Percentiles rank a stretch among this genome's conserved stretches.
Conservation (phyloP, 2,329 filamentous ascomycete species). For the Venturia asperata region DNA sequence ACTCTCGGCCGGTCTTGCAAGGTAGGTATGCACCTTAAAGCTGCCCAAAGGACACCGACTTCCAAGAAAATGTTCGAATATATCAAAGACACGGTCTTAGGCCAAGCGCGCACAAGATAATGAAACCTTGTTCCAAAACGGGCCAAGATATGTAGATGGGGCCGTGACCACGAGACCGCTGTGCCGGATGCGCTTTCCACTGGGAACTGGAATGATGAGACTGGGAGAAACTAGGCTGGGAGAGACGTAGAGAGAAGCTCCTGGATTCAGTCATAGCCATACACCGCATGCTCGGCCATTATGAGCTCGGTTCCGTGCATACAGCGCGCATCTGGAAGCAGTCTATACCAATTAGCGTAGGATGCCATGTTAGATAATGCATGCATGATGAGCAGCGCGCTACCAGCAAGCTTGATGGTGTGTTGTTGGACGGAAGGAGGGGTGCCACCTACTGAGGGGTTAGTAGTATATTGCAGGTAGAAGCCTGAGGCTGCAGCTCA, state of each 20-base stretch:
- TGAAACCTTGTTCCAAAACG: background rate
- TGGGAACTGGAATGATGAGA: background rate
- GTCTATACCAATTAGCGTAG: background rate
- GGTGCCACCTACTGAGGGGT: background rate
- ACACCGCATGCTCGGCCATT: background rate
- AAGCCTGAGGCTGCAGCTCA: background rate
- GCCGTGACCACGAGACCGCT: background rate
- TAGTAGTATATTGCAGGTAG: too few relatives aligned
- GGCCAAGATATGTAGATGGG: background rate
- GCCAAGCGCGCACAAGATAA: slow-evolving; percentile 6
- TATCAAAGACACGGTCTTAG: background rate
- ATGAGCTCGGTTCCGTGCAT: background rate
- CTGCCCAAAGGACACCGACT: background rate
- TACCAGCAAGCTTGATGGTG: background rate
- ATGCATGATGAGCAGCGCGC: background rate
- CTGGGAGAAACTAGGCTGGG: background rate
- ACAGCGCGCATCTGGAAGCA: background rate
- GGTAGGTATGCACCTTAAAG: background rate
- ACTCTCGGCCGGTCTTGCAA: background rate
- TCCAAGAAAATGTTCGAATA: background rate
- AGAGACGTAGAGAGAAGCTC: background rate
- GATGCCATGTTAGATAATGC: background rate
- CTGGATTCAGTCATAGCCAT: background rate
- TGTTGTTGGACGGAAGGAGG: background rate
- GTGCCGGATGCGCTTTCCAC: background rate